Evolutionary conservation across 2,329 filamentous ascomycete species (phyloP).

Genomic region (Penicillium sp.): DNA sequence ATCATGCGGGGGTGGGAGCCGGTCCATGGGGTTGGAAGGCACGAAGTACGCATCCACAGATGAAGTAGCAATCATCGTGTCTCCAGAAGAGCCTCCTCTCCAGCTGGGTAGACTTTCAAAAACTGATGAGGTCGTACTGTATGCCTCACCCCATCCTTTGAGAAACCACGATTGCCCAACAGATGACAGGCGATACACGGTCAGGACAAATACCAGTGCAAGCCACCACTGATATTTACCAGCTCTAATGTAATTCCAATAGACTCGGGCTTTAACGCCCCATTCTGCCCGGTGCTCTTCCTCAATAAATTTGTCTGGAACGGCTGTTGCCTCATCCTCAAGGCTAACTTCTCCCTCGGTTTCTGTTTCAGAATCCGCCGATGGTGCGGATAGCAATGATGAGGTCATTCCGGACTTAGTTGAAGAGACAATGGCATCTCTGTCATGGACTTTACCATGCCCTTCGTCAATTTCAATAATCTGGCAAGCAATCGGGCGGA

Average conservation of each 20-base stretch:
- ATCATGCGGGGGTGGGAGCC: constrained; percentile 61
- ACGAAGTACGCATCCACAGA: constrained; percentile 14
- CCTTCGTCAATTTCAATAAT: constrained; percentile 66
- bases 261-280: constrained; percentile 69
- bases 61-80: constrained; percentile 5
- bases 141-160: constrained; percentile 81
- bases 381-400: constrained; percentile 10
- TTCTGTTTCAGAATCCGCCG: constrained; percentile 15
- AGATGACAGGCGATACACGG: constrained; percentile 59
- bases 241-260: constrained; percentile 80
- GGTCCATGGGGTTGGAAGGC: constrained; percentile 33
- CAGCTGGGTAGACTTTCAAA: constrained; percentile 15
- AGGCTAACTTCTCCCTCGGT: constrained; percentile 31
- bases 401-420: constrained; percentile 36
- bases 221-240: constrained; percentile 72
- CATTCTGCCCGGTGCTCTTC: constrained; percentile 71
- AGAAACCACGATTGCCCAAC: constrained; percentile 73
- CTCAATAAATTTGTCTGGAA: constrained; percentile 72
- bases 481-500: constrained; percentile 67
- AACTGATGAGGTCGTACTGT: constrained; percentile 38
- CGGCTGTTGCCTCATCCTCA: constrained; percentile 48
- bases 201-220: constrained; percentile 58
- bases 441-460: constrained; percentile 48
- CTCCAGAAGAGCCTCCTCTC: constrained; percentile 6
- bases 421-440: constrained; percentile 42